phyloP scores from a whole-genome alignment of 176 grass and related monocot species.

The Hyparrhenia diplandra region DNA sequence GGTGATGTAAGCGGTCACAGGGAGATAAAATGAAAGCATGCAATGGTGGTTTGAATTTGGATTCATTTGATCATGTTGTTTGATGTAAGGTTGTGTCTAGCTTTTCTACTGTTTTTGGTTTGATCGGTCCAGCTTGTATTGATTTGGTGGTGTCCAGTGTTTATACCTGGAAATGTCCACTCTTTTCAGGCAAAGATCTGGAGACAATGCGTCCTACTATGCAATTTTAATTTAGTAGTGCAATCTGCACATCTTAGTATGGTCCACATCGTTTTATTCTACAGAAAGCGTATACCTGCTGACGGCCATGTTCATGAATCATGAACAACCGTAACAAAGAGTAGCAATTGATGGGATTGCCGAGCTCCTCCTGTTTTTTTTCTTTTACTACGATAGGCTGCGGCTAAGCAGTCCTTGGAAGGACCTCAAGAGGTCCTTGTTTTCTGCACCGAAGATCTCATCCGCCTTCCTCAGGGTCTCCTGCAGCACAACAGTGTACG shows the following conservation, averaged over 20 bases:
- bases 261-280: slow-evolving; percentile 9
- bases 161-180: not conserved
- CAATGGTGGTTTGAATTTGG: not conserved
- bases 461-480: slow-evolving; percentile 80
- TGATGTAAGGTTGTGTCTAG: not conserved
- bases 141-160: not conserved
- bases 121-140: not conserved
- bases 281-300: not conserved
- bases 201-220: not conserved
- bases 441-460: slow-evolving; percentile 78
- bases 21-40: not conserved
- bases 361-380: not conserved
- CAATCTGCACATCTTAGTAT: not conserved
- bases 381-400: slow-evolving; percentile 45
- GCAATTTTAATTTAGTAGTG: not conserved
- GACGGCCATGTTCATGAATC: not conserved
- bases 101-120: not conserved
- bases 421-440: slow-evolving; percentile 72
- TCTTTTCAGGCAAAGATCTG: not conserved
- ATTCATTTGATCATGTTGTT: not conserved
- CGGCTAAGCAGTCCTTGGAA: slow-evolving; percentile 78
- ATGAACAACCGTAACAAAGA: not conserved
- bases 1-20: not conserved
- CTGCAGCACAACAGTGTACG: slow-evolving; percentile 14
- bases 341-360: not conserved